Evolutionary conservation across 345 rosid species (phyloP), one percentile per base, ranked within the genome.

Genomic region (Eucalyptus victrix): DNA sequence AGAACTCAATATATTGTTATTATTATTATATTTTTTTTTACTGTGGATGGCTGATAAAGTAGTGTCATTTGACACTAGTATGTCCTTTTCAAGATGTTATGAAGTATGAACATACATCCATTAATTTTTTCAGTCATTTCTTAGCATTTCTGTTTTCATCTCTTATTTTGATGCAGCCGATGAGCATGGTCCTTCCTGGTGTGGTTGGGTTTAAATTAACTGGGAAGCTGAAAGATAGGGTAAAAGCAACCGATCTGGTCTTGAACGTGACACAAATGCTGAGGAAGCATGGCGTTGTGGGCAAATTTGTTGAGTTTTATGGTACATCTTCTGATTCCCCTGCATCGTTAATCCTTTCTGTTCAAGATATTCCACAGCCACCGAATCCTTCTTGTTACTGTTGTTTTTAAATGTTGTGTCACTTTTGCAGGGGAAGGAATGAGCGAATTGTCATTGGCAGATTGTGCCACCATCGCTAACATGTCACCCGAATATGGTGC

Each of bases 161-260:
- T 88, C 60, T 88, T 89, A 42, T 24, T 87, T 69, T 80, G 50
- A 67, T 93, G 93, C 94, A 97, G 99, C 99, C 99, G 58, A 97
- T 97, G 99, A 97, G 99, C 94, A 97, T 97, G 99, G 99, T 97
- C 87, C 92, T 97, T 91, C 99, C 99, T 76, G 99, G 99, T 92
- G 99, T 96, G 85, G 99, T 97, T 89, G 99, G 99, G 47, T 97
- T 96, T 88, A 96, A 97, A 89, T 92, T 97, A 91, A 81, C 92
- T 1, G 96, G n/a, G 81, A 97, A 97, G 91, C 90, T 97, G 86
- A 94, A 94, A 87, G 91, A 97, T 94, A 98, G 98, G 88, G 97
- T 97, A 88, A 97, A 98, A 24, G 99, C 99, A 67, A 97, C 99
- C 49, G 99, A 97, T 91, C 93, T 96, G 94, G 99, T 97, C 92